phyloP scores from a whole-genome alignment of 2,329 filamentous ascomycete genomes.

The Coniochaeta prunicola region DNA sequence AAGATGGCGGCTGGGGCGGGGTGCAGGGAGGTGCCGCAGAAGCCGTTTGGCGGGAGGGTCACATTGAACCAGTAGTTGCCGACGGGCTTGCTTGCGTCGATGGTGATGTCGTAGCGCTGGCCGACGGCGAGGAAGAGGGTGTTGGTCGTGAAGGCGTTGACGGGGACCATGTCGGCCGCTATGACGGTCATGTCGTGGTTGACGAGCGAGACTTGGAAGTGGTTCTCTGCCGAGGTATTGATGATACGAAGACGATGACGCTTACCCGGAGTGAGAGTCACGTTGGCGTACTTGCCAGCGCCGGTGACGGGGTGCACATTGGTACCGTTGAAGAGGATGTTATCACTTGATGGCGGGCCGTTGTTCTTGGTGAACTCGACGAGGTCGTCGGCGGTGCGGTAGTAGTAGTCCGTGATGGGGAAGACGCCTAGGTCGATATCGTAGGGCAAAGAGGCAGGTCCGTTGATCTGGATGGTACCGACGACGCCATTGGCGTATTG shows the following conservation, averaged over 20 bases:
- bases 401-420: conserved; percentile 45
- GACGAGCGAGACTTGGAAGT: conserved; percentile 41
- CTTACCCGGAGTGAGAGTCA: conserved; percentile 33
- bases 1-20: conserved; percentile 20
- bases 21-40: conserved; percentile 18
- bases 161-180: conserved; percentile 42
- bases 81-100: conserved; percentile 27
- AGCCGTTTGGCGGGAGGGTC: conserved; percentile 18
- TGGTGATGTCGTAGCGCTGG: conserved; percentile 36
- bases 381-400: conserved; percentile 21
- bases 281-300: conserved; percentile 21
- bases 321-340: conserved; percentile 39
- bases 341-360: conserved; percentile 26
- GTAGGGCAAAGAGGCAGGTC: conserved; percentile 37
- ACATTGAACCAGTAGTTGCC: conserved; percentile 37
- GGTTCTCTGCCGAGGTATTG: conserved; percentile 43
- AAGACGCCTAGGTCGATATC: conserved; percentile 44
- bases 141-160: conserved; percentile 40
- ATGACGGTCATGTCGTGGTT: conserved; percentile 44
- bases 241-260: conserved; percentile 42
- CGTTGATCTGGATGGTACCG: conserved; percentile 39
- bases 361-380: conserved; percentile 14
- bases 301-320: conserved; percentile 21
- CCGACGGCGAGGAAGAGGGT: conserved; percentile 43
- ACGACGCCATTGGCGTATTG: conserved; percentile 41